Evolutionary conservation across 2,329 filamentous ascomycete species (phyloP), one percentile per base, ranked within the genome.

Genomic region (Neonectria sp.): DNA sequence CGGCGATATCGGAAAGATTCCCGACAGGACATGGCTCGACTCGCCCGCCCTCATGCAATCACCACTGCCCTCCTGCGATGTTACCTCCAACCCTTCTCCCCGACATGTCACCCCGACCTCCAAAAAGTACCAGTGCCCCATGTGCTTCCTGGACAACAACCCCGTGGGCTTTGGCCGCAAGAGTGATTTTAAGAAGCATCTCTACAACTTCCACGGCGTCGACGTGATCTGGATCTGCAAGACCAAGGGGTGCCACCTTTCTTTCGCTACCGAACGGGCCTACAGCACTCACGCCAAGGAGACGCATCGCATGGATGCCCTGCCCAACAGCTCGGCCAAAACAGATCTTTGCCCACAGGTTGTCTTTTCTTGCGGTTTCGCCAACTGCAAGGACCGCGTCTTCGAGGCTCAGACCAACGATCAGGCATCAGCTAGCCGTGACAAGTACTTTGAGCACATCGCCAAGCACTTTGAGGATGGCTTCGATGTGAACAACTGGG

Each of bases 151-250:
- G 48, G 82, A 85, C 73, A 82, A 81, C 74, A 84, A 83, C 68
- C 79, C 79, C 17, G 82, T 84, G 27, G 82, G 82, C 40, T 85
- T 84, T 56, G 82, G 82, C 40, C 80, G 83, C 65, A 85, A 84
- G 75, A 84, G 82, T 71, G 83, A 85, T 70, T 84, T 85, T 72
- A 85, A 85, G 78, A 84, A 85, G 77, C 83, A 85, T 69, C 75
- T 85, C n/a, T 82, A 84, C 76, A 83, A 83, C 73, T 85, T 84
- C 68, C 83, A 85, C 69, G 81, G 82, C 43, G 78, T 80, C 55
- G 82, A 84, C 68, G 77, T 80, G 40, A 77, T 80, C 45, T 85
- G 83, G 83, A 75, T 82, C 24, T 85, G 83, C 75, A 82, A 79
- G 52, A 82, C 80, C 43, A 79, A 79, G 66, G 79, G 77, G 29